Base-by-base conservation (phyloP, 73 alveolate species). In the Loxodes magnus region DNA sequence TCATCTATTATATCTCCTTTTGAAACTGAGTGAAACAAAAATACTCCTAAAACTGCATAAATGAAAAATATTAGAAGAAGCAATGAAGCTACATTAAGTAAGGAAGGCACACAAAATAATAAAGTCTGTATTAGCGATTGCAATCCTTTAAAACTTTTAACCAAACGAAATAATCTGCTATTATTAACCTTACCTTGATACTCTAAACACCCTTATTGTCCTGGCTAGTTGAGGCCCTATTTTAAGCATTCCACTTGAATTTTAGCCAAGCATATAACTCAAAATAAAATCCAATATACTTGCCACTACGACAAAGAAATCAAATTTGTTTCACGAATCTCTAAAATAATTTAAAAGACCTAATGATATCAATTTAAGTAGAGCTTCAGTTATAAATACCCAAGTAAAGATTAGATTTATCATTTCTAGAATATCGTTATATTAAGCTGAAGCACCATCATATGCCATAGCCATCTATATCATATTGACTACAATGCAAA, bases 211-310 rank as follows among this genome's bases (percentile, higher is more conserved):
- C 72, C 98, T 83, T 27, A 91, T 59, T 7, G 88, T 89, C 44
- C 98, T 75, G 43, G 76, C 82, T 6, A 91, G 57, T 67, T 91
- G 82, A 4, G 96, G 96, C 6, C 94, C 93, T 2, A 67, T 79
- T 53, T 78, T 38, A 4, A 83, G 31, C 39, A 83, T 54, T 36
- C 76, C 69, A 57, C 51, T 79, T 71, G 19, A 79, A 62, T 27
- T 77, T 51, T 0, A 60, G 42, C 3, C 93, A 83, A 54, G 74
- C 79, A 27, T 80, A 56, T 81, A 15, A 76, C 65, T 51, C 19
- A 38, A 38, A 38, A 38, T 7, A 7, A 64, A 2, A 14, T 54
- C 46, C 0, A 64, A 2, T 24, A 70, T 14, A 16, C 71, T n/a
- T 2, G 54, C 58, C 14, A 50, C 17, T 3, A 64, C 79, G 7